These are phyloP conservation scores for Porodaedalea pini DNA, from an alignment of 1,284 basidiomycete species.

Conservation along the genomic window DNA sequence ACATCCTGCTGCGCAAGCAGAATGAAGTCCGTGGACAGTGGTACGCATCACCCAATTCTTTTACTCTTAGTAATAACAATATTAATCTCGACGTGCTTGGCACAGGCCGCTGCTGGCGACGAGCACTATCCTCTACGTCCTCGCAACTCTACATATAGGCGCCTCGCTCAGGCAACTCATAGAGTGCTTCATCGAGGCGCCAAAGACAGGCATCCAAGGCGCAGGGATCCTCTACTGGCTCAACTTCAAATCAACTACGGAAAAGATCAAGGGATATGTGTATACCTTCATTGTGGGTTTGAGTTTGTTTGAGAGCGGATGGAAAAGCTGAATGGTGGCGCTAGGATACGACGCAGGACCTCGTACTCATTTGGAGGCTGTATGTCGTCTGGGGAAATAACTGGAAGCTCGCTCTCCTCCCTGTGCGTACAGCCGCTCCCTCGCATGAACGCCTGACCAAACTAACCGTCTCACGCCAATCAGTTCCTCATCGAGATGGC, in stretches of 20 bases:
- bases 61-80: not conserved
- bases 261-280: slow-evolving; percentile 5
- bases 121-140: not conserved
- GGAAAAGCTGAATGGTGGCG: not conserved
- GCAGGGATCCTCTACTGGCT: not conserved
- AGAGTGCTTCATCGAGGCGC: too few species aligned
- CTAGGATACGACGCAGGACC: slow-evolving; percentile 1
- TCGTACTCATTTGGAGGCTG: slow-evolving; percentile 2
- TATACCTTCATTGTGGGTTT: not conserved
- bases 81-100: not conserved
- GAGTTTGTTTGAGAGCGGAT: too few species aligned
- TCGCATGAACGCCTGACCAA: not conserved
- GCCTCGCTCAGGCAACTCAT: not conserved
- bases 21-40: not conserved
- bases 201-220: not conserved
- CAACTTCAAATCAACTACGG: not conserved
- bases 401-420: not conserved
- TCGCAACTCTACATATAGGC: not conserved
- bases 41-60: not conserved
- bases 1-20: not conserved
- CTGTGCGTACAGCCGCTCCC: not conserved
- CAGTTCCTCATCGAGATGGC: not conserved
- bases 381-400: not conserved
- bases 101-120: not conserved
- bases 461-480: too few species aligned